Base-by-base conservation (phyloP, 352 stramenopile species). In the Globisporangium cystogenes region DNA sequence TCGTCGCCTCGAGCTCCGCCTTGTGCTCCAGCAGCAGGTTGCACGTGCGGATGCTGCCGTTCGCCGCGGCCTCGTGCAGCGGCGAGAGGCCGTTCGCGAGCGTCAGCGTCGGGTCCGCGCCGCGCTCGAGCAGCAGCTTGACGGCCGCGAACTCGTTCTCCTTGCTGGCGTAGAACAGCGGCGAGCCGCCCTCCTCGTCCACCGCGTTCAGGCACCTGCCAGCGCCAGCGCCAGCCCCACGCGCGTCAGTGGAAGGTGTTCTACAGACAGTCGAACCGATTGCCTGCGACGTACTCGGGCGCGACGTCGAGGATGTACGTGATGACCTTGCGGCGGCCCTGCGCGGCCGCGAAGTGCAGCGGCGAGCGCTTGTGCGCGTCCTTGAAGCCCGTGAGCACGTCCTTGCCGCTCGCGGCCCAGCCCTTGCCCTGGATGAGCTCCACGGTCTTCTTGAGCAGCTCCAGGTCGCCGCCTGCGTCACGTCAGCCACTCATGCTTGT, bases 331-430 rank as follows among this genome's bases (percentile, higher is more conserved):
- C 76, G 71, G 29, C 82, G 76, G 33, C 82, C 82, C 60, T 89
- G 88, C 50, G 72, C 72, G 12, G 79, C 82, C 4, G 82, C 79
- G 63, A 93, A 93, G 65, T 93, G 82, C 55, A 93, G 60, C 51
- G 79, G 75, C 59, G 71, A 82, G 62, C 82, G 82, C 66, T 90
- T 86, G 64, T 93, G 76, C 42, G 75, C 82, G 63, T 93, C 82
- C 56, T 88, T 89, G 64, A 87, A 93, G 47, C 84, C 77, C 59
- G 53, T 74, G 24, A 93, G 64, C 47, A 80, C 70, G 43, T 72
- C 67, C 59, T 79, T 79, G n/a, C 70, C 54, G 53, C 80, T 57
- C 15, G 51, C 76, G 46, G 71, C 72, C 48, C 74, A 70, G 51
- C 77, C 75, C 65, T 85, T 81, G 42, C 73, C 64, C 46, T 86